These are phyloP conservation scores for Penicillium hesseltinei DNA, from an alignment of 2,329 filamentous ascomycete species.

Conservation along the genomic window DNA sequence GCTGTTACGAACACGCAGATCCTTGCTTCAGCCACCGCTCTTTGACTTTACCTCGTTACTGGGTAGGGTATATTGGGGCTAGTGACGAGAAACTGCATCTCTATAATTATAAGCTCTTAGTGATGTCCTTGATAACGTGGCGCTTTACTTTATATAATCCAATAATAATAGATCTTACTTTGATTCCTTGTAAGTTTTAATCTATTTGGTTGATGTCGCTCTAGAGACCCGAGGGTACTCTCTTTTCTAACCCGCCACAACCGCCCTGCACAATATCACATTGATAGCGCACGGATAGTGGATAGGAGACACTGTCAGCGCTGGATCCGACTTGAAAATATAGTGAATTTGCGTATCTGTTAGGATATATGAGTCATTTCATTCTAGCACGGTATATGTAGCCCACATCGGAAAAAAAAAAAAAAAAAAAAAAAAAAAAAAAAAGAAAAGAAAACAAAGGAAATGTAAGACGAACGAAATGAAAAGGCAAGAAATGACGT, in stretches of 20 bases:
- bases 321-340: not conserved
- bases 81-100: not conserved
- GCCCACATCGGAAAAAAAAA: not conserved
- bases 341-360: not conserved
- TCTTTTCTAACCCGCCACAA: slow-evolving; percentile 24
- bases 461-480: not conserved
- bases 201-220: not conserved
- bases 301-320: slow-evolving; percentile 8
- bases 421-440: not conserved
- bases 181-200: not conserved
- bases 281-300: slow-evolving; percentile 21
- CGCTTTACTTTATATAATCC: slow-evolving; percentile 2
- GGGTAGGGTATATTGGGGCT: not conserved
- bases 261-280: slow-evolving; percentile 17
- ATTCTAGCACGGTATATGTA: not conserved
- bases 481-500: not conserved
- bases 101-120: not conserved
- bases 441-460: not conserved
- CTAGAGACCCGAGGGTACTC: slow-evolving; percentile 1
- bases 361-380: not conserved
- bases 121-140: slow-evolving; percentile 19
- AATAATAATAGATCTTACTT: not conserved
- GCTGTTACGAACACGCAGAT: slow-evolving; percentile 1
- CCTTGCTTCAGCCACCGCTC: slow-evolving; percentile 14
- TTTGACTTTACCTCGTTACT: not conserved